Evolutionary conservation across 1,139 yeast genomes (phyloP).

Genomic region (Kluyveromyces sp.): DNA sequence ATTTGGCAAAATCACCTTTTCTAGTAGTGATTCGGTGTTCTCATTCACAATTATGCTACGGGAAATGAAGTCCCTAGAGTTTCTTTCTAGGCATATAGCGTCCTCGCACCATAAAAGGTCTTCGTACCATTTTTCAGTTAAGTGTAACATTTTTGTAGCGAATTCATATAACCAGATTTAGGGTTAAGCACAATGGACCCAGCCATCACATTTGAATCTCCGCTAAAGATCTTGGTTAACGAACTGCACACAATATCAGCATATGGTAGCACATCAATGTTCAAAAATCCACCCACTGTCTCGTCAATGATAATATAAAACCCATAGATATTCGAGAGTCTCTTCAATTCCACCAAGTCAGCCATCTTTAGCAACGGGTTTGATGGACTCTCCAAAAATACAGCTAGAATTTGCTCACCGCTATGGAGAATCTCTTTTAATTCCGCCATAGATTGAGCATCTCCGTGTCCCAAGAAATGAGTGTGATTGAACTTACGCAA

Average conservation of each 20-base stretch:
- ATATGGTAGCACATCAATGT: constrained; percentile 71
- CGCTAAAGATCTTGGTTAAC: constrained; percentile 85
- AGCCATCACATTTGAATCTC: constrained; percentile 93
- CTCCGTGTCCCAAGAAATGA: constrained; percentile 78
- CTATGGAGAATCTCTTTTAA: constrained; percentile 51
- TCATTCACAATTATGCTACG: constrained; percentile 62
- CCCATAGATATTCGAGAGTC: constrained; percentile 57
- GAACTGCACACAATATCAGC: constrained; percentile 85
- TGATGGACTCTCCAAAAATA: constrained; percentile 91
- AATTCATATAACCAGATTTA: constrained; percentile 42
- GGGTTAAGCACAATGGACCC: constrained; percentile 83
- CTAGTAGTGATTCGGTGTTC: constrained; percentile 53
- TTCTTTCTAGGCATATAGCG: constrained; percentile 84
- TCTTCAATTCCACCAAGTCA: constrained; percentile 53
- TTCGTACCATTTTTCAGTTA: constrained; percentile 37
- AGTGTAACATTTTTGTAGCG: constrained; percentile 47
- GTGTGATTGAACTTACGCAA: constrained; percentile 85
- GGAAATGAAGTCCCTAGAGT: constrained; percentile 76
- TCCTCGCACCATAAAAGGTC: constrained; percentile 90
- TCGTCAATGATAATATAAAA: constrained; percentile 87
- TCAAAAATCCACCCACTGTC: constrained; percentile 84
- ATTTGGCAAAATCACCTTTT: constrained; percentile 36
- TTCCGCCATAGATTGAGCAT: constrained; percentile 58
- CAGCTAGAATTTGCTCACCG: constrained; percentile 57
- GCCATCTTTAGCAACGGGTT: constrained; percentile 86